Evolutionary conservation across 352 stramenopile genomes (phyloP), one percentile per base, ranked within the genome.

Genomic region (Phytophthora cactorum): DNA sequence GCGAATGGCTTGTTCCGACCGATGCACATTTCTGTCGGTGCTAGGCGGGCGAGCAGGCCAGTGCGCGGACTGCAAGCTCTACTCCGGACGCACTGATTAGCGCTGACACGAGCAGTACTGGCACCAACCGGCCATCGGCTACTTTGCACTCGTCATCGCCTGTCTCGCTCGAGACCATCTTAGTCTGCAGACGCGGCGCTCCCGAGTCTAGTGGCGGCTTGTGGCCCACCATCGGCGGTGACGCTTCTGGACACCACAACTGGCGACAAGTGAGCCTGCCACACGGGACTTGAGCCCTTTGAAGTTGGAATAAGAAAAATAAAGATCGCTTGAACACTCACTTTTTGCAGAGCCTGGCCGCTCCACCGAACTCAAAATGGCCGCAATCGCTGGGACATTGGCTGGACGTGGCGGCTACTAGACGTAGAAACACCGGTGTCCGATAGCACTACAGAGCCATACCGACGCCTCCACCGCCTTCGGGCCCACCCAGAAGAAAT

Each of bases 271-370:
- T 74, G 62, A 70, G 66, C 66, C 58, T 56, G 44, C 45, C 53
- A 56, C 53, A 43, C 34, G 38, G 54, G 34, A 67, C 64, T 63
- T 54, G 64, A 72, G 15, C 67, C 56, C 61, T 74, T 74, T 67
- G 67, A 70, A 70, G 67, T 59, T 70, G 59, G 66, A 70, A 70
- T 74, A 74, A 74, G 66, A 74, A 66, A 59, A 56, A 54, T 47
- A 56, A 36, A 58, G 65, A 68, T 67, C 56, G 52, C 34, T 51
- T 71, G 56, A 63, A 59, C 64, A 55, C 50, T 49, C 51, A 46
- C 34, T 6, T 57, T 52, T 58, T 59, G 51, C 60, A 67, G 52
- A 61, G 43, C 15, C 47, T 44, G 51, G 60, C 51, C 51, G 45
- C 44, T 52, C n/a, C 54, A 58, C 41, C 47, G 45, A 60, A 64